Percentiles rank a stretch among this genome's conserved stretches.
Evolutionary conservation across 352 stramenopile species (phyloP).

Genomic region (Elongisporangium anandrum): DNA sequence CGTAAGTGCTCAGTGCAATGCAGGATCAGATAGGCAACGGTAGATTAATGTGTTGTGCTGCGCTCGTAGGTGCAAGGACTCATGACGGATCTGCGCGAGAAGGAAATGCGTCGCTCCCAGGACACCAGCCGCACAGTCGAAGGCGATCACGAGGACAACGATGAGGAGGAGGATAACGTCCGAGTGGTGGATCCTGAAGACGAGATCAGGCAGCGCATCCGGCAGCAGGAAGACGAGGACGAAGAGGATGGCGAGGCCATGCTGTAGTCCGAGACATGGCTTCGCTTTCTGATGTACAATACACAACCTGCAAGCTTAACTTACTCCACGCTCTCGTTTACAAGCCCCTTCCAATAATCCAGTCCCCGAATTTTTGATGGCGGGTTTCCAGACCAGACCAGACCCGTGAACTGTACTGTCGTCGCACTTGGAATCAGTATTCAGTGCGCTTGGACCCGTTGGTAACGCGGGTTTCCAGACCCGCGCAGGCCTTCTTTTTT

Average conservation of each 20-base stretch:
- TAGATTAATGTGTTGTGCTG: not conserved
- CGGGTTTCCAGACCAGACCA: not conserved
- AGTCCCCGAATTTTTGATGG: not conserved
- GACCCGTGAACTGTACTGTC: not conserved
- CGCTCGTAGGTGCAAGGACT: constrained; percentile 44
- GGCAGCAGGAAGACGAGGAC: constrained; percentile 5
- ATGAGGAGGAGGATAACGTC: constrained; percentile 11
- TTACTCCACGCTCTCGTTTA: not conserved
- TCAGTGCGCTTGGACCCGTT: not conserved
- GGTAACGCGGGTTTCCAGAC: not conserved
- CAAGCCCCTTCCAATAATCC: not conserved
- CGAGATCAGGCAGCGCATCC: constrained; percentile 7
- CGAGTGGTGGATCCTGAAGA: constrained; percentile 2
- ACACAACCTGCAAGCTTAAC: not conserved
- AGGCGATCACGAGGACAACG: constrained; percentile 1
- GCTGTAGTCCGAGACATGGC: constrained; percentile 14
- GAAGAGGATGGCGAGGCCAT: constrained; percentile 30
- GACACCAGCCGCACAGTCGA: constrained; percentile 3
- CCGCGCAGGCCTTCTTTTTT: not conserved
- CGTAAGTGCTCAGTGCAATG: not conserved
- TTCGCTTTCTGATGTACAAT: not conserved
- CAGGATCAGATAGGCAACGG: not conserved
- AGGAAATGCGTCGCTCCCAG: constrained; percentile 42
- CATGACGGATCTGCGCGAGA: constrained; percentile 50
- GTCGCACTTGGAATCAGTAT: not conserved